These are phyloP conservation scores for Ordospora pajunii DNA, from an alignment of 371 early-diverging fungal genomes.

Conservation along the genomic window DNA sequence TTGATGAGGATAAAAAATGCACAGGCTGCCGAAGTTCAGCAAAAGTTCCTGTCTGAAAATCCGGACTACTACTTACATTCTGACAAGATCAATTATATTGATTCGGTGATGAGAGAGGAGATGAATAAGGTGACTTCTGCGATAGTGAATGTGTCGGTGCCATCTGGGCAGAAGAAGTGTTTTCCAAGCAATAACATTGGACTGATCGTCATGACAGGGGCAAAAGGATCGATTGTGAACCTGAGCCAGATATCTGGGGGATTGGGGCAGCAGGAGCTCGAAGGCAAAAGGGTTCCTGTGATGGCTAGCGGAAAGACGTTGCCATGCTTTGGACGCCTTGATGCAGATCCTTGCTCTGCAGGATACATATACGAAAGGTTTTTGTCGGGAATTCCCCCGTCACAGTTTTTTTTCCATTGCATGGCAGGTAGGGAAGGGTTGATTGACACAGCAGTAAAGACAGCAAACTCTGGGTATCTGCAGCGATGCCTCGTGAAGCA, in stretches of 20 bases:
- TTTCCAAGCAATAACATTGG: slow-evolving; percentile 95
- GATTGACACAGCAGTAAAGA: slow-evolving; percentile 99
- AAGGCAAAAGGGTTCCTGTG: slow-evolving; percentile 92
- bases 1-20: slow-evolving; percentile 66
- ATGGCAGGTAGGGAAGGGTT: slow-evolving; percentile 99
- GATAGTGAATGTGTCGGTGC: slow-evolving; percentile 65
- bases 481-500: slow-evolving; percentile 99
- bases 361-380: slow-evolving; percentile 95
- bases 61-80: slow-evolving; percentile 17
- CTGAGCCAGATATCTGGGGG: slow-evolving; percentile 92
- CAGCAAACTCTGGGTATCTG: slow-evolving; percentile 93
- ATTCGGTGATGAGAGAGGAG: slow-evolving; percentile 26
- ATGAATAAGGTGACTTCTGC: slow-evolving; percentile 36
- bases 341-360: slow-evolving; percentile 78
- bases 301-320: slow-evolving; percentile 92
- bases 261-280: slow-evolving; percentile 96
- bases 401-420: slow-evolving; percentile 72
- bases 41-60: slow-evolving; percentile 3
- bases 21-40: slow-evolving; percentile 18
- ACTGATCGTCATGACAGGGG: slow-evolving; percentile 92
- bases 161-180: slow-evolving; percentile 69
- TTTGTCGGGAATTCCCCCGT: slow-evolving; percentile 94
- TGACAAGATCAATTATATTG: slow-evolving; percentile 24
- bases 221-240: slow-evolving; percentile 94
- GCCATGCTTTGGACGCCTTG: slow-evolving; percentile 71